Evolutionary conservation across 345 rosid species (phyloP).

Genomic region (Pistacia integerrima): DNA sequence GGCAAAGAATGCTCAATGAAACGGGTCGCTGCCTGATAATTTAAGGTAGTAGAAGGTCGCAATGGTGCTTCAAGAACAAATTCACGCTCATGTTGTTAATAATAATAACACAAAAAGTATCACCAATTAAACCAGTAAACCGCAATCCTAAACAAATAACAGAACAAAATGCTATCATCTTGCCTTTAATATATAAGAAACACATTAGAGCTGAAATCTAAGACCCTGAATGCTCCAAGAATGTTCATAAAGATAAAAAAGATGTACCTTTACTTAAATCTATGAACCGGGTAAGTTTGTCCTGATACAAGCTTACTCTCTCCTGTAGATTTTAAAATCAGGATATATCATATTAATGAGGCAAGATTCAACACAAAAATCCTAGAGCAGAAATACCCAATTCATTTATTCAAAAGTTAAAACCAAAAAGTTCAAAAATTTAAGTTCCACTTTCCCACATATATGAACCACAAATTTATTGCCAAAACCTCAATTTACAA

Average conservation of each 20-base stretch:
- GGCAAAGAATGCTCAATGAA: slow-evolving; percentile 90
- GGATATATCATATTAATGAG: not conserved
- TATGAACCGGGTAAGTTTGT: slow-evolving; percentile 54
- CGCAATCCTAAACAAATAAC: not conserved
- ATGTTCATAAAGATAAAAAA: slow-evolving; percentile 8
- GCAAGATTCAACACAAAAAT: not conserved
- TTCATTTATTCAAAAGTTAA: not conserved
- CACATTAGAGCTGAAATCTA: not conserved
- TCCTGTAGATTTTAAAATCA: slow-evolving; percentile 51
- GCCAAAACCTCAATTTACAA: not conserved
- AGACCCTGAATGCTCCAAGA: not conserved
- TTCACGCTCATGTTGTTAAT: slow-evolving; percentile 5
- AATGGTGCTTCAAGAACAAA: slow-evolving; percentile 59
- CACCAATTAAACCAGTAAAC: not conserved
- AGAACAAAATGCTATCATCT: not conserved
- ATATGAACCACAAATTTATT: not conserved
- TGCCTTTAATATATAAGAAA: not conserved
- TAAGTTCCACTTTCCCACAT: not conserved
- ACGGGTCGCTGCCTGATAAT: slow-evolving; percentile 83
- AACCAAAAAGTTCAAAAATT: not conserved
- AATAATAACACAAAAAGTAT: not conserved
- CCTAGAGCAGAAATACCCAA: not conserved
- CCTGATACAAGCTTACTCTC: slow-evolving; percentile 68
- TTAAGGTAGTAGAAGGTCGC: slow-evolving; percentile 73
- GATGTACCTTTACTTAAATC: slow-evolving; percentile 73